Percentiles rank a stretch among this genome's conserved stretches.
These are phyloP conservation scores for Mycena leptocephala DNA, from an alignment of 768 basidiomycete species.

Conservation along the genomic window DNA sequence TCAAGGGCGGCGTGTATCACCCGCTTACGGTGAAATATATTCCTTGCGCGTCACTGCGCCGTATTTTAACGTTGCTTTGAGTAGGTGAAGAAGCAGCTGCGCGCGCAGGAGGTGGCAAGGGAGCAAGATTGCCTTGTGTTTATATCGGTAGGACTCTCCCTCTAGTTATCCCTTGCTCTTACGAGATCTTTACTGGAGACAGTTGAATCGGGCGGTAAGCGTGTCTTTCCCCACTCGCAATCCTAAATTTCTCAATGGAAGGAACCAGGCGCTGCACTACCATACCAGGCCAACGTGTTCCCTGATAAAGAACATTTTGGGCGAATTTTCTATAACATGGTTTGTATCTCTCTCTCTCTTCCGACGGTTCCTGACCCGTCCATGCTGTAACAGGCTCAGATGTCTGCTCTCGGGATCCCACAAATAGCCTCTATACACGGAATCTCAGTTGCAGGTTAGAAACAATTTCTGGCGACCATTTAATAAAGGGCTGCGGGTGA, in stretches of 20 bases:
- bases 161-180: slow-evolving; percentile 3
- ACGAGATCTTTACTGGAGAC: slow-evolving; percentile 25
- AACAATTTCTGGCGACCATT: background rate
- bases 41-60: background rate
- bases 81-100: slow-evolving; percentile 94
- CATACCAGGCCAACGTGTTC: slow-evolving; percentile 95
- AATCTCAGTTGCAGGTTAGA: slow-evolving; percentile 89
- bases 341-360: slow-evolving; percentile 46
- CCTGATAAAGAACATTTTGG: slow-evolving; percentile 97
- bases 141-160: slow-evolving; percentile 80
- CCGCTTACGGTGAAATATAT: slow-evolving; percentile 77
- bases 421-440: slow-evolving; percentile 96
- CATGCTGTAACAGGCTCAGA: slow-evolving; percentile 76
- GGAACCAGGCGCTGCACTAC: slow-evolving; percentile 93
- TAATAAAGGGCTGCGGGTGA: background rate
- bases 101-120: slow-evolving; percentile 95
- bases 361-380: slow-evolving; percentile 20
- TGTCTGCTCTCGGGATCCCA: slow-evolving; percentile 93
- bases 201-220: slow-evolving; percentile 90
- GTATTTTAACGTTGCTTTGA: background rate
- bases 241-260: slow-evolving; percentile 69
- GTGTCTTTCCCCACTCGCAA: slow-evolving; percentile 4
- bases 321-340: slow-evolving; percentile 98
- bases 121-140: slow-evolving; percentile 93
- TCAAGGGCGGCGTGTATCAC: slow-evolving; percentile 95